Conservation (phyloP, 2,329 filamentous ascomycete genomes). For the Pyrenophora teres region DNA sequence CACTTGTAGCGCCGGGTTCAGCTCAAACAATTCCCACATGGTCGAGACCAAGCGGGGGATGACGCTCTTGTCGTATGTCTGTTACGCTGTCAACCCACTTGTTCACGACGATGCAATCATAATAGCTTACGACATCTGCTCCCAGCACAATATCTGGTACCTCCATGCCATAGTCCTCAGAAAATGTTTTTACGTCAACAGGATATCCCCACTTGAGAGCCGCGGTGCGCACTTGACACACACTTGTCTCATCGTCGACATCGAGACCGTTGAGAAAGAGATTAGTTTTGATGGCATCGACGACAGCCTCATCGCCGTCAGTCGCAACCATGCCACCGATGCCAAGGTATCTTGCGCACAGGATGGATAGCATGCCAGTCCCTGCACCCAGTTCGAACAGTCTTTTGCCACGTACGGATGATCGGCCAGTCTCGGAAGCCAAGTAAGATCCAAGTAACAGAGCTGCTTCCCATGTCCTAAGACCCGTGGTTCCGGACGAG, state of each 20-base stretch:
- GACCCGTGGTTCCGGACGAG: slow-evolving; percentile 72
- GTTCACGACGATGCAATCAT: slow-evolving; percentile 10
- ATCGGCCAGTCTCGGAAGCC: slow-evolving; percentile 50
- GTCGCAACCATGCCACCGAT: slow-evolving; percentile 68
- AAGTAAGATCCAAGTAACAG: slow-evolving; percentile 74
- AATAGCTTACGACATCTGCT: slow-evolving; percentile 66
- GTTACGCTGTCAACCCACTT: slow-evolving; percentile 21
- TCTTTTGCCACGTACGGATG: slow-evolving; percentile 58
- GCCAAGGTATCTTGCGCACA: slow-evolving; percentile 70
- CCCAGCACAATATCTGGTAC: slow-evolving; percentile 69
- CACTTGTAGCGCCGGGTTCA: slow-evolving; percentile 62
- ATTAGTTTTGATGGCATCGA: slow-evolving; percentile 69
- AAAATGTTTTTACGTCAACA: slow-evolving; percentile 62
- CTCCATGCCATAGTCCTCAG: slow-evolving; percentile 55
- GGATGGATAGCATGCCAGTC: slow-evolving; percentile 74
- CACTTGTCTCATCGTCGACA: slow-evolving; percentile 39
- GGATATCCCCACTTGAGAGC: slow-evolving; percentile 69
- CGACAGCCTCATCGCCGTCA: slow-evolving; percentile 74
- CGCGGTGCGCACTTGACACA: slow-evolving; percentile 52
- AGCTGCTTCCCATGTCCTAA: slow-evolving; percentile 81
- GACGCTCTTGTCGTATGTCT: slow-evolving; percentile 71
- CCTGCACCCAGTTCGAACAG: slow-evolving; percentile 77
- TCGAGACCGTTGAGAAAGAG: slow-evolving; percentile 70
- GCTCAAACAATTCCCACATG: slow-evolving; percentile 63
- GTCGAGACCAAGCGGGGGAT: slow-evolving; percentile 69